Conservation (phyloP, 2,329 filamentous ascomycete genomes). For the Apiospora koreana region DNA sequence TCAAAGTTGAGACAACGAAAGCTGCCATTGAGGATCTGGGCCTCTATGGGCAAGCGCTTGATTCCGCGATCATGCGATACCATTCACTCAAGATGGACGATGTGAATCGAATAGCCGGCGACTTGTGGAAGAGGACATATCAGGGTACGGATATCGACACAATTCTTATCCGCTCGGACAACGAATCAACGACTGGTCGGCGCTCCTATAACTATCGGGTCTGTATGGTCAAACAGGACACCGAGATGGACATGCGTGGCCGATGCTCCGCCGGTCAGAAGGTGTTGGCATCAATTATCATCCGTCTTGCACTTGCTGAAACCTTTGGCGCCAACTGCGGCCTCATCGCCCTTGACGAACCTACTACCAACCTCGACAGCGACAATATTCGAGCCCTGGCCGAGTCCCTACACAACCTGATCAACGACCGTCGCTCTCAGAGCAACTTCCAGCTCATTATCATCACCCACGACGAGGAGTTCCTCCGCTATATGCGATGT, state of each 20-base stretch:
- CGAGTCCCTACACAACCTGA: constrained; percentile 82
- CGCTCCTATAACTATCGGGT: constrained; percentile 96
- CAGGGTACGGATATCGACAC: constrained; percentile 97
- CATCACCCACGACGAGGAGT: constrained; percentile 98
- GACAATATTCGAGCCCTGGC: constrained; percentile 94
- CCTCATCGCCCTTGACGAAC: constrained; percentile 94
- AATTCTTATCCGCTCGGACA: constrained; percentile 91
- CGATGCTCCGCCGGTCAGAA: constrained; percentile 96
- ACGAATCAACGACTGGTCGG: constrained; percentile 71
- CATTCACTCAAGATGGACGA: constrained; percentile 98
- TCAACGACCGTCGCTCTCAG: constrained; percentile 79
- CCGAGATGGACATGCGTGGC: constrained; percentile 99
- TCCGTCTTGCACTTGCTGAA: constrained; percentile 91
- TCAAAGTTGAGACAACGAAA: constrained; percentile 88
- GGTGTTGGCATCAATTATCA: constrained; percentile 95
- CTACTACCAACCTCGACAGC: constrained; percentile 92
- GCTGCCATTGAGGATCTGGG: constrained; percentile 89
- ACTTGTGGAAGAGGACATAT: constrained; percentile 97
- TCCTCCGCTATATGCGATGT: constrained; percentile 89
- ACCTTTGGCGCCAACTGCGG: constrained; percentile 97
- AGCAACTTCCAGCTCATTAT: constrained; percentile 97
- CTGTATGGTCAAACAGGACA: constrained; percentile 95
- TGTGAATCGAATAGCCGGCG: constrained; percentile 90
- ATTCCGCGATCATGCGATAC: constrained; percentile 97
- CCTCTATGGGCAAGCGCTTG: constrained; percentile 79